A percentile compares a stretch with the other conserved stretches of the same genome.
phyloP scores from a whole-genome alignment of 495 filamentous ascomycete genomes.

The Halenospora varia region DNA sequence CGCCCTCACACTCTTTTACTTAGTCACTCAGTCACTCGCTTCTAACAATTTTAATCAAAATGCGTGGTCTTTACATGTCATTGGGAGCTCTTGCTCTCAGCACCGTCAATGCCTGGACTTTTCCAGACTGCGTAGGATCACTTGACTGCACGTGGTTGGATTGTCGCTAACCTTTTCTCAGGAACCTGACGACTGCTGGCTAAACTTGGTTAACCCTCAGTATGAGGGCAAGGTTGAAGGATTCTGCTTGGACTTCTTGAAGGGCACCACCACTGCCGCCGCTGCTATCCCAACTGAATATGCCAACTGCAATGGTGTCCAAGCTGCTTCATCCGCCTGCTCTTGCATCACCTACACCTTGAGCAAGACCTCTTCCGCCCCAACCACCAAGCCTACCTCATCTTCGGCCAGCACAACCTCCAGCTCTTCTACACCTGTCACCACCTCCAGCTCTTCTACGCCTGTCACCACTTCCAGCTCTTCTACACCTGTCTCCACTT shows the following conservation, averaged over 20 bases:
- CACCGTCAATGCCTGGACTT: slow-evolving; percentile 24
- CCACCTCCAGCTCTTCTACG: slow-evolving; percentile 42
- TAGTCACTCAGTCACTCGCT: background rate
- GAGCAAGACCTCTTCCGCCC: slow-evolving; percentile 4
- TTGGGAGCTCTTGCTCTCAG: slow-evolving; percentile 22
- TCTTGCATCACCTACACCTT: slow-evolving; percentile 33
- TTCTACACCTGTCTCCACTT: background rate
- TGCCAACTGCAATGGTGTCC: slow-evolving; percentile 24
- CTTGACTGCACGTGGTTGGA: background rate
- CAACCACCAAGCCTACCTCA: background rate
- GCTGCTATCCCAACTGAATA: slow-evolving; percentile 26
- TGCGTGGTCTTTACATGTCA: background rate
- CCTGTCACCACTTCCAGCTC: too few species aligned
- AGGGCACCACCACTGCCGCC: slow-evolving; percentile 18
- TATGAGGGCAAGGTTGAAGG: slow-evolving; percentile 19
- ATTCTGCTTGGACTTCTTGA: slow-evolving; percentile 27
- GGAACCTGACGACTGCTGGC: slow-evolving; percentile 32
- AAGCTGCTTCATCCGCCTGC: slow-evolving; percentile 32
- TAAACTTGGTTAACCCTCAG: slow-evolving; percentile 25
- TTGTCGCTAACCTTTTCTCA: slow-evolving; percentile 1
- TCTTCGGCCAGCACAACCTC: background rate
- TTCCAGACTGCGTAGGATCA: slow-evolving; percentile 29
- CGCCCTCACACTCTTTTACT: background rate
- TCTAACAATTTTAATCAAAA: slow-evolving; percentile 1
- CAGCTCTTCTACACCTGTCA: slow-evolving; percentile 54